Conservation (phyloP, 2,329 filamentous ascomycete genomes). For the Cytospora schulzeri region DNA sequence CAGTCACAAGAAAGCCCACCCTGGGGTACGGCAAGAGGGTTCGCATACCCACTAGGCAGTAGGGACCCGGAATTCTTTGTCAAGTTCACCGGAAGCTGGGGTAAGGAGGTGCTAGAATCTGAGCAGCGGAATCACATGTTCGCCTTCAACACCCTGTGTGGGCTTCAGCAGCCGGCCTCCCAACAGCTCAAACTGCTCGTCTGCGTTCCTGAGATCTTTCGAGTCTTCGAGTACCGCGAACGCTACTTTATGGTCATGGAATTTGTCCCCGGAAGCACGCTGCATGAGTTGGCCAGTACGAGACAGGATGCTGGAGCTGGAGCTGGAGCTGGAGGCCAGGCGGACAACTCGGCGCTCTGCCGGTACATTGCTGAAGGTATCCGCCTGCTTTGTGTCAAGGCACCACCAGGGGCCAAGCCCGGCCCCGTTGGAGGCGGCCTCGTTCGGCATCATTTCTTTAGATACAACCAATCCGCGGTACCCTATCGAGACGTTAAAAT, state of each 20-base stretch:
- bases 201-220: neutral
- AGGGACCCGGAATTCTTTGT: neutral
- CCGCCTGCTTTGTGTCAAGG: neutral
- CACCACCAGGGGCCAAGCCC: neutral
- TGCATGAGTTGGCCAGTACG: neutral
- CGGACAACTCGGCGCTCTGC: neutral
- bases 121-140: conserved; percentile 8
- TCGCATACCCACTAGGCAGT: neutral
- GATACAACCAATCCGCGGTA: neutral
- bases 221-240: neutral
- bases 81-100: neutral
- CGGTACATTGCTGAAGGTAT: neutral
- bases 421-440: neutral
- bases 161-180: neutral
- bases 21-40: neutral
- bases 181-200: neutral
- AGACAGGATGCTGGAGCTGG: neutral
- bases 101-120: neutral
- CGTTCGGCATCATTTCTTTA: neutral
- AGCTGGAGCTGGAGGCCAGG: neutral
- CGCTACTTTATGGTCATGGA: neutral
- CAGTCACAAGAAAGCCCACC: neutral
- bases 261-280: neutral
- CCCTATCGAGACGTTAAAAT: neutral
- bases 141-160: neutral